Base-by-base conservation (phyloP, 2,329 filamentous ascomycete genomes). In the Gaeumannomyces sp. region DNA sequence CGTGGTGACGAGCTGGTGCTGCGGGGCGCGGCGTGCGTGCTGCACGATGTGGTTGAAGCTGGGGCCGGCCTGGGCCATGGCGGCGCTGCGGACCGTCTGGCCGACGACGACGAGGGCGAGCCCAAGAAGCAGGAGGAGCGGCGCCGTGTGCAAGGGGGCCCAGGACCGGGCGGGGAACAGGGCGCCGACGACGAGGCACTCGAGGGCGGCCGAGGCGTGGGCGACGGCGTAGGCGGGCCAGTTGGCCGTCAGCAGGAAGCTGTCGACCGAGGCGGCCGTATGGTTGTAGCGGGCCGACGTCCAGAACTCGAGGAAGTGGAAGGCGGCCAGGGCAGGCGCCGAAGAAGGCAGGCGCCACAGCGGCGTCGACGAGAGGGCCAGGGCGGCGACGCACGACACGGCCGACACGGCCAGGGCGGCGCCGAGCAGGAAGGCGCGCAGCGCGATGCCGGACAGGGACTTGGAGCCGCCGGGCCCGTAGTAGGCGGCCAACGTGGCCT, bases 271-370 rank as follows among this genome's bases (percentile, higher is more conserved):
- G 27, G 91, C 92, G 63, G 87, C 82, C 22, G 83, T 82, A 0
- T 91, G 92, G 76, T 98, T 98, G 78, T 90, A 91, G 64, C 83
- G 81, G 11, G 94, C 93, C 0, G 94, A 97, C 38, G 89, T 92
- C 83, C 88, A 96, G 81, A 93, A 99, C 78, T 99, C 95, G 76
- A 98, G 88, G 78, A 97, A 98, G 81, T 99, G 95, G 79, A 98
- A 98, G 35, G 89, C 71, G 31, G 89, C 84, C 61, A 98, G 87
- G n/a, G 19, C 87, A 80, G 63, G 79, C 79, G 61, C 89, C 72
- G 78, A 94, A 94, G 74, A 89, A 86, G 35, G 84, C 10, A 84
- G 74, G 65, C 87, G 85, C 86, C 86, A 89, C 65, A 84, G 76
- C 28, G 83, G 80, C 45, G 77, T 80, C 19, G 75, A 67, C 6